These are phyloP conservation scores for Angomonas ambiguus DNA, from an alignment of 208 protist species.

Conservation along the genomic window DNA sequence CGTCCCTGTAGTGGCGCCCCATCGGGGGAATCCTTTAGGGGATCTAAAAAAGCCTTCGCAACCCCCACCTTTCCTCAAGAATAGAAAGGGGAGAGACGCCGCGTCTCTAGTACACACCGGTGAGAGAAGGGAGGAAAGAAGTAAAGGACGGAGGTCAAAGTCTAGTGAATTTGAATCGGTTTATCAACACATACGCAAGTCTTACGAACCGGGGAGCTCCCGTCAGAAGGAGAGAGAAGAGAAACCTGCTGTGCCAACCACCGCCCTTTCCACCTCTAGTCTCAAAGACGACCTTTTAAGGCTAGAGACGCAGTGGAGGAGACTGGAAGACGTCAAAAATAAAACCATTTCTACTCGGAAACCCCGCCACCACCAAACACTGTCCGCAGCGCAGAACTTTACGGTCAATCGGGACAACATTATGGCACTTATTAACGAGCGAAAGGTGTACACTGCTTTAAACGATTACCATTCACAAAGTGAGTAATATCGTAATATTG, in stretches of 20 bases:
- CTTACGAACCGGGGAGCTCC: background rate
- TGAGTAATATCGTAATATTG: background rate
- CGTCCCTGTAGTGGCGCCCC: too few relatives aligned
- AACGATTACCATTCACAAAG: background rate
- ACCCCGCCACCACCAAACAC: background rate
- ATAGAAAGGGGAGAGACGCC: too few relatives aligned
- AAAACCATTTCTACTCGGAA: too few relatives aligned
- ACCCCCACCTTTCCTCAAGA: too few relatives aligned
- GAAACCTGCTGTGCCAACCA: background rate
- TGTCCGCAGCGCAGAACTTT: background rate
- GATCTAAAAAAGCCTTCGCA: too few relatives aligned
- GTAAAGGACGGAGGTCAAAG: too few relatives aligned
- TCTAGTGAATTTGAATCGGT: background rate
- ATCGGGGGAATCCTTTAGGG: too few relatives aligned
- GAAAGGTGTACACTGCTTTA: background rate
- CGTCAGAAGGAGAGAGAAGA: background rate
- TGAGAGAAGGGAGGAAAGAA: too few relatives aligned
- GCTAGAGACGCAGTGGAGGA: slow-evolving; percentile 69
- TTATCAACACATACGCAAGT: background rate
- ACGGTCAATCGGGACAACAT: background rate
- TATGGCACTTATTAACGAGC: slow-evolving; percentile 12
- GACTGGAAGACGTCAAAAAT: background rate
- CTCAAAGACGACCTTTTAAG: slow-evolving; percentile 30
- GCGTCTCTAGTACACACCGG: too few relatives aligned
- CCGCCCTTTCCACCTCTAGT: too few relatives aligned